These are phyloP conservation scores for Chytriomyces confervae DNA, from an alignment of 192 early-diverging fungal genomes.

Conservation along the genomic window DNA sequence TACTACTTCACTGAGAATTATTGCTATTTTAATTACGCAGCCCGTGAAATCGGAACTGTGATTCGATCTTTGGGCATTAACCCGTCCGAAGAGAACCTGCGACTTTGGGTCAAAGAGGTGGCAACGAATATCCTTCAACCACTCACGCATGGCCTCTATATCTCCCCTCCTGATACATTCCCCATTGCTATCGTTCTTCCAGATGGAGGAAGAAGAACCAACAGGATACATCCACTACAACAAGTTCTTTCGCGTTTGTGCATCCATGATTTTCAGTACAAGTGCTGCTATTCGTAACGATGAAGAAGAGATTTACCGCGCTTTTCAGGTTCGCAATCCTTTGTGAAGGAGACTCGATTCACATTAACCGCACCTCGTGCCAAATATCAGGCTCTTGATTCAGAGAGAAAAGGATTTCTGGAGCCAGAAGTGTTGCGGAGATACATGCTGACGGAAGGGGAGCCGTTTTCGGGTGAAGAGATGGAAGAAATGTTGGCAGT, in stretches of 20 bases:
- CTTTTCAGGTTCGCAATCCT: constrained; percentile 48
- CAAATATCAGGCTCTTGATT: constrained; percentile 48
- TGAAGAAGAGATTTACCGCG: constrained; percentile 58
- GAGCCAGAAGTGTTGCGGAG: constrained; percentile 52
- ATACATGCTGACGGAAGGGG: constrained; percentile 50
- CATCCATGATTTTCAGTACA: constrained; percentile 36
- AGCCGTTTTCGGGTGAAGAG: constrained; percentile 57
- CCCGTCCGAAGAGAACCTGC: constrained; percentile 55
- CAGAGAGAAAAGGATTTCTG: constrained; percentile 57
- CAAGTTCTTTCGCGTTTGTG: constrained; percentile 41
- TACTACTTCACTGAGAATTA: neutral
- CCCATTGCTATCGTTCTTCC: neutral
- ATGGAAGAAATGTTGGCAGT: constrained; percentile 63
- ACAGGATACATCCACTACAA: constrained; percentile 52
- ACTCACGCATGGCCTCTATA: neutral
- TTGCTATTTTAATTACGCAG: constrained; percentile 15
- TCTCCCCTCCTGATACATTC: neutral
- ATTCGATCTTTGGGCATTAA: constrained; percentile 56
- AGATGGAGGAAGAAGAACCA: constrained; percentile 62
- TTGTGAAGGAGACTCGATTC: neutral
- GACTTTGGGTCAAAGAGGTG: constrained; percentile 55
- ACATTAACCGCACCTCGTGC: neutral
- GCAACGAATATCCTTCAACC: neutral
- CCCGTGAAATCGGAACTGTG: constrained; percentile 59
- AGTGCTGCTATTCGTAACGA: constrained; percentile 39